phyloP scores from a whole-genome alignment of 192 early-diverging fungal genomes.

The Coemansia sp. region DNA sequence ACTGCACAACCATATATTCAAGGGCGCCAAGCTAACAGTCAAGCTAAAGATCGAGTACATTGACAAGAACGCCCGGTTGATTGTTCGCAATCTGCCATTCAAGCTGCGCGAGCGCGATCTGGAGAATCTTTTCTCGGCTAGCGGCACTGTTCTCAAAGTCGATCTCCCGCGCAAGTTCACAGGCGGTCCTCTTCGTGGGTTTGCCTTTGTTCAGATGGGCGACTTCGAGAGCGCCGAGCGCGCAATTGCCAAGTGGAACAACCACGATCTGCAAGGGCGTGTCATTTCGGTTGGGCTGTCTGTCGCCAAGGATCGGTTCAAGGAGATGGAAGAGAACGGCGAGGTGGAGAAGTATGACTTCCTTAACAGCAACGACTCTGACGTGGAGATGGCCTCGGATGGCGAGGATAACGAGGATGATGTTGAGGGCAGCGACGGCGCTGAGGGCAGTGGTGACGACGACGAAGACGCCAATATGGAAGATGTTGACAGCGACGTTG shows the following conservation, averaged over 20 bases:
- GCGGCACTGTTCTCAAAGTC: constrained; percentile 71
- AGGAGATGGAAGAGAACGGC: constrained; percentile 63
- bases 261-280: constrained; percentile 67
- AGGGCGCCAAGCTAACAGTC: constrained; percentile 63
- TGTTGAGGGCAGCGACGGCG: constrained; percentile 31
- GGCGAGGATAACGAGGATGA: constrained; percentile 47
- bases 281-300: constrained; percentile 84
- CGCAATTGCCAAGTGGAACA: constrained; percentile 75
- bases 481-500: constrained; percentile 34
- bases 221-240: constrained; percentile 69
- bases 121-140: constrained; percentile 62
- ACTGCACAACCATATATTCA: constrained; percentile 76
- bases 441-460: constrained; percentile 34
- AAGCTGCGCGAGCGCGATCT: constrained; percentile 68
- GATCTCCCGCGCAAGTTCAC: constrained; percentile 73
- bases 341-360: constrained; percentile 53
- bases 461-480: constrained; percentile 41
- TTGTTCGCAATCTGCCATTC: constrained; percentile 88
- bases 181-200: constrained; percentile 78
- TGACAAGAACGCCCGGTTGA: constrained; percentile 73
- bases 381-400: constrained; percentile 38
- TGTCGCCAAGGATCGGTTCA: constrained; percentile 72
- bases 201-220: constrained; percentile 89
- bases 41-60: constrained; percentile 50
- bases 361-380: constrained; percentile 23